These are phyloP conservation scores for Aspergillus alliaceus DNA, from an alignment of 2,329 filamentous ascomycete species.

Conservation along the genomic window DNA sequence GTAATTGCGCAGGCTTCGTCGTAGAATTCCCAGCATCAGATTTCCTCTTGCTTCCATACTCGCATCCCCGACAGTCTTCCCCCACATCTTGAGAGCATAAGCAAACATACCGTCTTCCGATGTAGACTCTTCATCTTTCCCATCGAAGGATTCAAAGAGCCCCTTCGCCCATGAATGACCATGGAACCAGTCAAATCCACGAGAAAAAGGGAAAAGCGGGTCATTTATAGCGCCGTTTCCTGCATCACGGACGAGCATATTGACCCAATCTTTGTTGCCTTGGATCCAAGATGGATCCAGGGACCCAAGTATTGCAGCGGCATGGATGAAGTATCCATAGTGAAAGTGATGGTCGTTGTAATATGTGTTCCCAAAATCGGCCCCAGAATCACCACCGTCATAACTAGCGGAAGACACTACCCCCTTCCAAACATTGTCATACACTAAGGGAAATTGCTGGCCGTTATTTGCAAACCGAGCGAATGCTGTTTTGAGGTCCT, in stretches of 20 bases:
- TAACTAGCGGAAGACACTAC: constrained; percentile 77
- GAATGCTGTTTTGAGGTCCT: constrained; percentile 66
- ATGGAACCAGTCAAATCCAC: constrained; percentile 90
- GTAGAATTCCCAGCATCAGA: constrained; percentile 77
- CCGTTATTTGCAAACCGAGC: constrained; percentile 65
- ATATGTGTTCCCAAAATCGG: constrained; percentile 86
- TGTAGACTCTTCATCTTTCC: constrained; percentile 69
- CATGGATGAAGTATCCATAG: constrained; percentile 82
- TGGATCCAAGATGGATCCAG: constrained; percentile 74
- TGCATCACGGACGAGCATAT: constrained; percentile 78
- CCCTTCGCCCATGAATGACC: constrained; percentile 88
- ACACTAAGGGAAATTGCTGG: constrained; percentile 62
- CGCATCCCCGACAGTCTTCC: constrained; percentile 69
- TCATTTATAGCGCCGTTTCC: constrained; percentile 74
- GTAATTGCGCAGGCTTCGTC: constrained; percentile 73
- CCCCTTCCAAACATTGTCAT: constrained; percentile 70
- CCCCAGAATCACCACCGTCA: constrained; percentile 63
- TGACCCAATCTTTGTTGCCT: constrained; percentile 75
- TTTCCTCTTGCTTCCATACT: constrained; percentile 82
- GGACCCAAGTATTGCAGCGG: constrained; percentile 78
- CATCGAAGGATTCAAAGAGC: constrained; percentile 54
- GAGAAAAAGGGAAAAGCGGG: constrained; percentile 74
- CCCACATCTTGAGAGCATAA: constrained; percentile 95
- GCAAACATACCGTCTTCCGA: constrained; percentile 87
- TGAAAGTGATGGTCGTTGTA: constrained; percentile 68